Evolutionary conservation across 2,329 filamentous ascomycete species (phyloP).

Genomic region (Incumbomyces delicatus): DNA sequence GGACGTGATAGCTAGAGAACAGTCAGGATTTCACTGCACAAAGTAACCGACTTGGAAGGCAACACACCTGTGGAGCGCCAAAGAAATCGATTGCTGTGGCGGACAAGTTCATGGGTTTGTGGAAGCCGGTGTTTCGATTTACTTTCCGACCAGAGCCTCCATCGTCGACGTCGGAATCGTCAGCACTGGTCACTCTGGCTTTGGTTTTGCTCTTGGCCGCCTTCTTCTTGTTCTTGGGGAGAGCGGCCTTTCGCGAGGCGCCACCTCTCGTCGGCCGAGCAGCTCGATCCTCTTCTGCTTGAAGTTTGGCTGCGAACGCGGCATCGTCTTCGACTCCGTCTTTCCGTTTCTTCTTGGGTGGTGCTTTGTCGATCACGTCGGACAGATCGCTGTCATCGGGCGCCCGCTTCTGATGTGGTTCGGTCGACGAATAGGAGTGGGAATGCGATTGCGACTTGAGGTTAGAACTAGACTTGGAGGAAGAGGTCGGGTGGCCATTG

Average conservation of each 20-base stretch:
- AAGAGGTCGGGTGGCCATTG: slow-evolving; percentile 26
- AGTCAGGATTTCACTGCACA: slow-evolving; percentile 17
- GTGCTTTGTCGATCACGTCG: slow-evolving; percentile 29
- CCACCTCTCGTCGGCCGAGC: slow-evolving; percentile 69
- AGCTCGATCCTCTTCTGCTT: slow-evolving; percentile 79
- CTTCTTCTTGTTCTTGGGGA: slow-evolving; percentile 53
- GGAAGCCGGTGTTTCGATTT: slow-evolving; percentile 79
- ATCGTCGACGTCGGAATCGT: slow-evolving; percentile 67
- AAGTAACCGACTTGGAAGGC: not conserved
- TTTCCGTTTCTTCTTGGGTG: slow-evolving; percentile 52
- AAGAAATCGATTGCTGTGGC: slow-evolving; percentile 36
- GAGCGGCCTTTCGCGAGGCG: slow-evolving; percentile 47
- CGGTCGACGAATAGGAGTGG: slow-evolving; percentile 23
- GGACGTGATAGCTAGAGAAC: slow-evolving; percentile 69
- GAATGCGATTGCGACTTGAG: slow-evolving; percentile 13
- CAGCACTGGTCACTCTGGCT: slow-evolving; percentile 33
- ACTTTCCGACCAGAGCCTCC: slow-evolving; percentile 53
- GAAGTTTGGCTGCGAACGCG: slow-evolving; percentile 72
- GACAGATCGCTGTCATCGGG: slow-evolving; percentile 32
- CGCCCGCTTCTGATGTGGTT: slow-evolving; percentile 33
- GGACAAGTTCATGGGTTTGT: slow-evolving; percentile 45
- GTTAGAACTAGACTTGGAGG: too few species aligned
- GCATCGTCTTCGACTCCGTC: slow-evolving; percentile 72
- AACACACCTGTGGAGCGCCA: slow-evolving; percentile 34
- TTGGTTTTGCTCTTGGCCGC: slow-evolving; percentile 54